These are phyloP conservation scores for Metarhizium brunneum DNA, from an alignment of 2,329 filamentous ascomycete genomes.

Conservation along the genomic window DNA sequence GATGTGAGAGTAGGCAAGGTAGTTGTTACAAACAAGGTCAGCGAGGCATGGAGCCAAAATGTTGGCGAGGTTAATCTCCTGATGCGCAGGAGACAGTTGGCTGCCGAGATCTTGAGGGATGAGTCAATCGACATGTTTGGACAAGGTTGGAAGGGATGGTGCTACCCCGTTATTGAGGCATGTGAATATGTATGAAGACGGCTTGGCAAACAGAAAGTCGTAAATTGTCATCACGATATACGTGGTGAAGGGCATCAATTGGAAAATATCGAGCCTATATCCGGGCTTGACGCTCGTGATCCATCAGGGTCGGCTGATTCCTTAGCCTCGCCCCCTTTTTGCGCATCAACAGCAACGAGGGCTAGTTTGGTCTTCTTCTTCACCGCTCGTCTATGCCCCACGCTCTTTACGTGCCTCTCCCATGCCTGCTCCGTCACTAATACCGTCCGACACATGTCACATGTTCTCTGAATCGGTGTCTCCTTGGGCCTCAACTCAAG, in stretches of 20 bases:
- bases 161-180: no score
- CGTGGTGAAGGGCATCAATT: conserved; percentile 5
- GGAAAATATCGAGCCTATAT: conserved; percentile 19
- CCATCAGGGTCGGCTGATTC: conserved; percentile 6
- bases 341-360: conserved; percentile 21
- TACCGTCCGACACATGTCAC: conserved; percentile 63
- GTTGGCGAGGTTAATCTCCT: no score
- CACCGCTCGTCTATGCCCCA: conserved; percentile 23
- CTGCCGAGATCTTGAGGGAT: no score
- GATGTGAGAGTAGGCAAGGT: no score
- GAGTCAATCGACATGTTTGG: no score
- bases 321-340: neutral
- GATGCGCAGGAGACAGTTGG: no score
- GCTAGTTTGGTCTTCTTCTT: conserved; percentile 28
- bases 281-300: conserved; percentile 14
- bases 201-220: no score
- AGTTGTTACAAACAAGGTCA: no score
- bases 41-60: no score
- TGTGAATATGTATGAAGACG: no score
- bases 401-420: conserved; percentile 28
- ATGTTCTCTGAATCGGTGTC: conserved; percentile 49
- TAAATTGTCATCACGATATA: no score
- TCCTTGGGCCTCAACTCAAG: conserved; percentile 39
- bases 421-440: conserved; percentile 44
- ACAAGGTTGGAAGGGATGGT: no score